phyloP scores from a whole-genome alignment of 2,329 filamentous ascomycete species.

The Penicillium sp. region DNA sequence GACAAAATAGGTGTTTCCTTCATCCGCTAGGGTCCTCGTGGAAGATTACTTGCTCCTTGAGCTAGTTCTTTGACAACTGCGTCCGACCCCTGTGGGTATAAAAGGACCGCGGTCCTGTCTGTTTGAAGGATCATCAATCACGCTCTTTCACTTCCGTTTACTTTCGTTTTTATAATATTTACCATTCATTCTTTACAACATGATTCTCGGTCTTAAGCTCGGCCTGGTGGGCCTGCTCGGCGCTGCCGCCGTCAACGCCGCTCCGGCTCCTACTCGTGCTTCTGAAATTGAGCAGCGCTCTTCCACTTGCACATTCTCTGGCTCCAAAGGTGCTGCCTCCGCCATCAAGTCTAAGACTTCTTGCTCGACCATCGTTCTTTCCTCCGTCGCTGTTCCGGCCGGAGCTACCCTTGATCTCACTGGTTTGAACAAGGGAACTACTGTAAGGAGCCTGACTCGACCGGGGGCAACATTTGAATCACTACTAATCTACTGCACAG shows the following conservation, averaged over 20 bases:
- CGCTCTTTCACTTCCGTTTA: not conserved
- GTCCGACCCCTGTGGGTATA: not conserved
- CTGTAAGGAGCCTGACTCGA: not conserved
- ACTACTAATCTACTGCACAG: not conserved
- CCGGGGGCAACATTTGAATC: not conserved
- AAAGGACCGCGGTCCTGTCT: not conserved
- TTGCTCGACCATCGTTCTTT: conserved; percentile 18
- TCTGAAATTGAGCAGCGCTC: conserved; percentile 14
- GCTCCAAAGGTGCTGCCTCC: conserved; percentile 12
- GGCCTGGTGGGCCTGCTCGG: not conserved
- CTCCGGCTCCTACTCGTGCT: conserved; percentile 12
- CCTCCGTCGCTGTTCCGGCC: conserved; percentile 13
- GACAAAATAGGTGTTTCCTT: not conserved
- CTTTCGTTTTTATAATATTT: not conserved
- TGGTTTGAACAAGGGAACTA: conserved; percentile 13
- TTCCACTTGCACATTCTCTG: conserved; percentile 17
- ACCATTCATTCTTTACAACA: not conserved
- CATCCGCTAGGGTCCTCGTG: not conserved
- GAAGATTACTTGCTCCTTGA: not conserved
- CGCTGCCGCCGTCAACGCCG: conserved; percentile 6
- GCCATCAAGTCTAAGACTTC: conserved; percentile 14
- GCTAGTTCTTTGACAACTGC: not conserved
- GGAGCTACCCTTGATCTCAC: conserved; percentile 19
- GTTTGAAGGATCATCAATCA: not conserved
- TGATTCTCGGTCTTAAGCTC: not conserved